These are phyloP conservation scores for Aechmea fasciata DNA, from an alignment of 176 grass and related monocot genomes.

Conservation along the genomic window DNA sequence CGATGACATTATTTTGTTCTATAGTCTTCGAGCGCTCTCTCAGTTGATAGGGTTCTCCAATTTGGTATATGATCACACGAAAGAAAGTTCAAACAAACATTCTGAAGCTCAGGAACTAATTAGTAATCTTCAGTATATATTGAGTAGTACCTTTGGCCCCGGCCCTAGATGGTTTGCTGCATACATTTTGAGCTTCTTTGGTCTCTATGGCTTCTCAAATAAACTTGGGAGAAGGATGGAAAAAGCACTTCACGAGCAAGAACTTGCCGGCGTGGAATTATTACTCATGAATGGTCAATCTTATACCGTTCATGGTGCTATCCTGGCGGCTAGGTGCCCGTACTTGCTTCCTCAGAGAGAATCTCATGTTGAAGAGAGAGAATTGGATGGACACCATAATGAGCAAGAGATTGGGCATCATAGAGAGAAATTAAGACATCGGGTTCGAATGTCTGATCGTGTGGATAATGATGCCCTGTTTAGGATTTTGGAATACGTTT, in stretches of 20 bases:
- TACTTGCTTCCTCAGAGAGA: conserved; percentile 54
- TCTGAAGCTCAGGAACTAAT: conserved; percentile 32
- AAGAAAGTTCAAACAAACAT: conserved; percentile 21
- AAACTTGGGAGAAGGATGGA: conserved; percentile 57
- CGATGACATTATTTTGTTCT: conserved; percentile 60
- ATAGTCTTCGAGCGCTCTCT: conserved; percentile 49
- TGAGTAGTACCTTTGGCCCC: conserved; percentile 30
- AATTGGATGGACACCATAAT: neutral
- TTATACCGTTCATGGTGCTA: conserved; percentile 44
- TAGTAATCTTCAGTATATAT: conserved; percentile 38
- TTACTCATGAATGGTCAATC: conserved; percentile 43
- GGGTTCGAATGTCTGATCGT: conserved; percentile 59
- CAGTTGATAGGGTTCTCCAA: conserved; percentile 42
- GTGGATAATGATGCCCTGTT: conserved; percentile 51
- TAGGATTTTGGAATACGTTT: conserved; percentile 74
- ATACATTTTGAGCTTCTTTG: conserved; percentile 80
- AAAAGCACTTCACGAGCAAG: conserved; percentile 32
- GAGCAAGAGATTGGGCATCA: conserved; percentile 1
- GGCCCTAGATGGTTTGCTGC: conserved; percentile 54
- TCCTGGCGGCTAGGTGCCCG: conserved; percentile 60
- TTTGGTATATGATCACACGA: conserved; percentile 33
- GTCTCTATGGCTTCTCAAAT: conserved; percentile 48
- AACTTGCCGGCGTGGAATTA: conserved; percentile 54
- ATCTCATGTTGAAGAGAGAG: conserved; percentile 20
- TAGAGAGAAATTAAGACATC: conserved; percentile 20